A percentile compares a stretch with the other conserved stretches of the same genome.
Evolutionary conservation across 1,284 basidiomycete species (phyloP).

Genomic region (Leccinum griseonigrum): DNA sequence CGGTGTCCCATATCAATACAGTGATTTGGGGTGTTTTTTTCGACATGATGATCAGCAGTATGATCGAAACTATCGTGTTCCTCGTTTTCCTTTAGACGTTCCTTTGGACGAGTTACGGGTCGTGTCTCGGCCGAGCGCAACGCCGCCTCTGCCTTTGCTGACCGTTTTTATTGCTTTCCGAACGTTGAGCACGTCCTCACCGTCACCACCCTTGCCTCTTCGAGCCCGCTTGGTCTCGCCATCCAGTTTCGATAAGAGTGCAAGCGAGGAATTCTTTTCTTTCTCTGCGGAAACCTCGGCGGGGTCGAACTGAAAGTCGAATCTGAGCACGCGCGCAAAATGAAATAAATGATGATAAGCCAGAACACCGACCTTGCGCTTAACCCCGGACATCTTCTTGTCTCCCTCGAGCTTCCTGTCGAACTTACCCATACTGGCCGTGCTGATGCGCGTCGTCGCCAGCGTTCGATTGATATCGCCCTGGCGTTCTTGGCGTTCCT

Average conservation of each 20-base stretch:
- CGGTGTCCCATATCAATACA: background rate
- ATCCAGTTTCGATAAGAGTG: conserved; percentile 76
- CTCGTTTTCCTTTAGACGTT: conserved; percentile 21
- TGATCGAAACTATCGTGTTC: conserved; percentile 16
- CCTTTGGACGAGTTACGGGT: conserved; percentile 4
- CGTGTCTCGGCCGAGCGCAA: conserved; percentile 48
- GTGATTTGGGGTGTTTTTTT: background rate
- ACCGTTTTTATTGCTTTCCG: conserved; percentile 85
- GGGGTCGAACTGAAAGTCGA: conserved; percentile 67
- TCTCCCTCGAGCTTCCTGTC: conserved; percentile 91
- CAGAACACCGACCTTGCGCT: conserved; percentile 75
- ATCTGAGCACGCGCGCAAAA: background rate
- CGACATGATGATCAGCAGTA: background rate
- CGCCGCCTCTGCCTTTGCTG: conserved; percentile 64
- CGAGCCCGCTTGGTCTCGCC: conserved; percentile 64
- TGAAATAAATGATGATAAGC: background rate
- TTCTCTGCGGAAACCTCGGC: conserved; percentile 61
- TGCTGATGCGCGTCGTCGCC: conserved; percentile 78
- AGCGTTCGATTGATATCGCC: conserved; percentile 76
- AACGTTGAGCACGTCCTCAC: conserved; percentile 67
- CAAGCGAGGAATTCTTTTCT: conserved; percentile 76
- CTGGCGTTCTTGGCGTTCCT: conserved; percentile 57
- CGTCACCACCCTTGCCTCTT: conserved; percentile 46
- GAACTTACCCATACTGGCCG: conserved; percentile 92
- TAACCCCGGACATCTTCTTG: conserved; percentile 83